Evolutionary conservation across 1,284 basidiomycete genomes (phyloP).

Genomic region (Apiotrichum gamsii): DNA sequence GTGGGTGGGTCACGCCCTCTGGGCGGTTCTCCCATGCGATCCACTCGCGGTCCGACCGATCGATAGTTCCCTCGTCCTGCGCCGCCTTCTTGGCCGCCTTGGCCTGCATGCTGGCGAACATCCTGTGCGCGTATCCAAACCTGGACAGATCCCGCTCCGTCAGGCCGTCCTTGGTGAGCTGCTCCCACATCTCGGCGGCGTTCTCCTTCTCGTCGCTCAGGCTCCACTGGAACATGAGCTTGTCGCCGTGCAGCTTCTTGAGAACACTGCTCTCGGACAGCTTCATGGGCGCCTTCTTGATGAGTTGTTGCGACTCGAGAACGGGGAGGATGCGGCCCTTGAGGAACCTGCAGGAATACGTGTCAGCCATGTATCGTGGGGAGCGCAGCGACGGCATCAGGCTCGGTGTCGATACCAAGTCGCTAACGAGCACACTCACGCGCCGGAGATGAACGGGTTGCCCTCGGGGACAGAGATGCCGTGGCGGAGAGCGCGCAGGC

Average conservation of each 20-base stretch:
- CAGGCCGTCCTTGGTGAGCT: not conserved
- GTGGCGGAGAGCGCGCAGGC: slow-evolving; percentile 7
- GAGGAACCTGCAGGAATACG: slow-evolving; percentile 33
- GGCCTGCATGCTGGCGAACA: not conserved
- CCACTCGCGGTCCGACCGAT: slow-evolving; percentile 12
- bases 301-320: slow-evolving; percentile 32
- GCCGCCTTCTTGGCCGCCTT: slow-evolving; percentile 4
- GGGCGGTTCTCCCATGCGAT: slow-evolving; percentile 25
- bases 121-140: no score
- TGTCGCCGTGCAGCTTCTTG: not conserved
- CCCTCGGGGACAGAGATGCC: slow-evolving; percentile 23
- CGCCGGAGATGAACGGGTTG: slow-evolving; percentile 37
- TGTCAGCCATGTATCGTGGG: no score
- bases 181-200: slow-evolving; percentile 1
- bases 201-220: slow-evolving; percentile 5
- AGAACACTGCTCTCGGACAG: not conserved
- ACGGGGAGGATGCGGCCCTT: slow-evolving; percentile 38
- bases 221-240: slow-evolving; percentile 7
- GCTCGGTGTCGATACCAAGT: no score
- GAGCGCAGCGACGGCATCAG: not conserved
- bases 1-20: slow-evolving; percentile 25
- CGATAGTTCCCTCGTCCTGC: not conserved
- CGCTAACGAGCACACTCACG: slow-evolving; percentile 25
- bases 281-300: slow-evolving; percentile 19
- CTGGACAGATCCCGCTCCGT: not conserved